Evolutionary conservation across 805 yeast genomes (phyloP), one percentile per base, ranked within the genome.

Genomic region (Saturnispora ahearnii): DNA sequence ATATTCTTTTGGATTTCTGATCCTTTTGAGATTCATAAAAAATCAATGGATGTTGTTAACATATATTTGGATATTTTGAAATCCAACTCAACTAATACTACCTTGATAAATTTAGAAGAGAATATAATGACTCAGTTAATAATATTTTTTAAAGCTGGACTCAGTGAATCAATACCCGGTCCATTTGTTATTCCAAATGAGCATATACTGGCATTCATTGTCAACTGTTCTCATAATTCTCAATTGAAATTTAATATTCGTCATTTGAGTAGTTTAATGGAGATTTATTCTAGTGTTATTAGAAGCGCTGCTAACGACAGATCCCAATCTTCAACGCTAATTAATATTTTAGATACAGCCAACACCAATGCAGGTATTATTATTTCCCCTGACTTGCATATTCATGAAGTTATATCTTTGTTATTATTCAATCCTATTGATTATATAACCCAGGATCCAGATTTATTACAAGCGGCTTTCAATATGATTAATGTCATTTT

Each of bases 41-140:
- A 68, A 49, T 63, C 80, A 1, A 53, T 78, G 11, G 55, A 60
- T 3, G 63, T 74, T 7, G 59, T 84, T 2, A 59, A 66, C 11
- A 60, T 68, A 15, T 71, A 77, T 48, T 68, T 81, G 0, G 58
- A 73, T 36, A 65, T 71, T 2, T 66, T 48, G 13, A 48, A 41
- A 64, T 49, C 64, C 59, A 42, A 47, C 24, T 33, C 36, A 5
- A 28, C 13, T 12, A 41, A 33, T 12, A 4, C 6, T 18, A 41
- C 10, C 6, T n/a, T 34, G 0, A 61, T 62, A 1, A 68, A 73
- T 40, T 60, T 70, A 0, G 63, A 67, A 7, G 78, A 74, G 50
- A 59, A 78, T 0, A 70, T 84, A 2, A 74, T 84, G 5, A 93
- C 86, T 55, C 76, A 74, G 28, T 73, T 84, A 28, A 78, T 88